These are phyloP conservation scores for Cladosporium velox DNA, from an alignment of 2,329 filamentous ascomycete genomes.

Conservation along the genomic window DNA sequence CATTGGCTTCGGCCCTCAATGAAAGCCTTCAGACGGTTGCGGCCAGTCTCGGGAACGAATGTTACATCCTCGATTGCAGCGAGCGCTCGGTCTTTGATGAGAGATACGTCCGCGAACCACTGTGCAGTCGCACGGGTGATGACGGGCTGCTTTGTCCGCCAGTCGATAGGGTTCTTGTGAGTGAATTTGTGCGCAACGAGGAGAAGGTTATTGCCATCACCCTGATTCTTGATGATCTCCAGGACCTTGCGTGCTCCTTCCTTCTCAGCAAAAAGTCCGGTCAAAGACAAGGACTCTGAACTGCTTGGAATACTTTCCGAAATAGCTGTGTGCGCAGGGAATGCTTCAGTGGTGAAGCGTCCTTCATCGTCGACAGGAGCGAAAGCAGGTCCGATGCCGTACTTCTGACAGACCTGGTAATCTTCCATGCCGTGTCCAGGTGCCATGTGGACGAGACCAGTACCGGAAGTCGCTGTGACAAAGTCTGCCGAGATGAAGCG, in stretches of 20 bases:
- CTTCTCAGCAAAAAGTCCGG: constrained; percentile 70
- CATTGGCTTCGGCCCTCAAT: constrained; percentile 87
- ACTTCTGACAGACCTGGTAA: constrained; percentile 74
- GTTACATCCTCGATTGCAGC: constrained; percentile 68
- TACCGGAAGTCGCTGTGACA: constrained; percentile 86
- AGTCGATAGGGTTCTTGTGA: constrained; percentile 98
- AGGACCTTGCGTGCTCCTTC: constrained; percentile 71
- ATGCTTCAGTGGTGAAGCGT: constrained; percentile 76
- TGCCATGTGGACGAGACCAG: constrained; percentile 90
- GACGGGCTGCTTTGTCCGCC: constrained; percentile 90
- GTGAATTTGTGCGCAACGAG: constrained; percentile 69
- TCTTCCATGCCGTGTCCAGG: constrained; percentile 97
- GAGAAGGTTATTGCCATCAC: constrained; percentile 49
- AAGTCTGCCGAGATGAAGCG: constrained; percentile 80
- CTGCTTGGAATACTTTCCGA: not conserved
- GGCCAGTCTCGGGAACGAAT: constrained; percentile 77
- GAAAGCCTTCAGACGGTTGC: constrained; percentile 77
- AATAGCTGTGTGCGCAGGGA: constrained; percentile 58
- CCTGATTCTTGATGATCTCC: constrained; percentile 59
- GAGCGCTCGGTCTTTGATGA: constrained; percentile 75
- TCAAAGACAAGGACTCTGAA: constrained; percentile 58
- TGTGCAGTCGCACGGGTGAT: constrained; percentile 91
- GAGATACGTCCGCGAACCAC: constrained; percentile 93
- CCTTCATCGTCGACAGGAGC: constrained; percentile 84
- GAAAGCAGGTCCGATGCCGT: constrained; percentile 68